Evolutionary conservation across 768 basidiomycete species (phyloP), one percentile per base, ranked within the genome.

Genomic region (Cystofilobasidium macerans): DNA sequence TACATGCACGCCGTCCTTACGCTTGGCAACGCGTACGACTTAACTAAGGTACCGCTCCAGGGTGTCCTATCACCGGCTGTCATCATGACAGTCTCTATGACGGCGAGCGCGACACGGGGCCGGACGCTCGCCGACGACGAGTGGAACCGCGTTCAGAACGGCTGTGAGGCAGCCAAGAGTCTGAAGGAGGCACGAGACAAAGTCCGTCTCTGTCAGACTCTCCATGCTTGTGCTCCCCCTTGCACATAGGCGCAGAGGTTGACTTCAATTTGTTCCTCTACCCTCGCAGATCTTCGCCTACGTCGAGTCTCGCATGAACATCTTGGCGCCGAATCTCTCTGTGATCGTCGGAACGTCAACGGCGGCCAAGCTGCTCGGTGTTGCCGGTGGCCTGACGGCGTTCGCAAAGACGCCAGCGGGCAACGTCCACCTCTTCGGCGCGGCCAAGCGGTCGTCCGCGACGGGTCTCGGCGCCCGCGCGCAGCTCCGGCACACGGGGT

Each of bases 261-360:
- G 18, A 26, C 48, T 3, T 12, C 9, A 28, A 28, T 26, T 20
- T 6, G 24, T 7, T 53, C 8, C 48, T 26, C 48, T 7, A 40
- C 18, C 38, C 8, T 47, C 43, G 7, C 53, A 93, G 88, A 99
- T 98, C 72, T 94, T 98, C 79, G 86, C 88, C 81, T 99, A 98
- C 82, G 95, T 99, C 77, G 94, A 93, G 81, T 94, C 90, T 72
- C 84, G 95, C 79, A 98, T 99, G 90, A 89, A 90, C 79, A 84
- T 91, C 65, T 86, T 99, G 74, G 94, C 95, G 71, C 95, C 95
- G 73, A 99, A 99, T 77, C 84, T 99, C 75, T 94, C 92, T 73
- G 87, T 89, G 77, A 95, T 99, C 78, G 89, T 98, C 79, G 94
- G 95, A 77, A 95, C 95, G 66, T 91, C 88, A 72, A 94, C 92